A percentile compares a stretch with the other conserved stretches of the same genome.
phyloP scores from a whole-genome alignment of 140 eudicot genomes.

The Stevia rebaudiana region DNA sequence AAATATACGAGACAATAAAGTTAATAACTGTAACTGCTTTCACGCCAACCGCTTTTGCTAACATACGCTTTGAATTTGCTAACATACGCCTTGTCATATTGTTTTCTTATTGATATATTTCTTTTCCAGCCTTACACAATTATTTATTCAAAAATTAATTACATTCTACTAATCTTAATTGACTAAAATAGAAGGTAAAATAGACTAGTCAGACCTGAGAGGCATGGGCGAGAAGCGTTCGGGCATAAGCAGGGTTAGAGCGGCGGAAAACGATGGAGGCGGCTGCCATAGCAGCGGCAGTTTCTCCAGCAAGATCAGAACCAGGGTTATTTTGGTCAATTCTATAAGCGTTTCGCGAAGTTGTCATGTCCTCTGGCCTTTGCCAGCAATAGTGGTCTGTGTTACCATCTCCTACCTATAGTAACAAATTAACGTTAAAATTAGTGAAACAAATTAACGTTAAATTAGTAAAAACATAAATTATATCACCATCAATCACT shows the following conservation, averaged over 20 bases:
- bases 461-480: not conserved
- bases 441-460: no score
- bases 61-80: constrained; percentile 35
- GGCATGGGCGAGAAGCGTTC: constrained; percentile 74
- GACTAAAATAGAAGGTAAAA: not conserved
- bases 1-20: constrained; percentile 51
- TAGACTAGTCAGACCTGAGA: constrained; percentile 43
- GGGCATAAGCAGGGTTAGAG: constrained; percentile 58
- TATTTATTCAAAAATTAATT: not conserved
- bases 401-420: constrained; percentile 91
- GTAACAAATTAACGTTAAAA: not conserved
- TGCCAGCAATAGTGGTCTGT: constrained; percentile 99
- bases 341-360: constrained; percentile 71
- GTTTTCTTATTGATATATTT: not conserved
- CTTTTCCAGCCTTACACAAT: not conserved
- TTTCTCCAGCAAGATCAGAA: constrained; percentile 97
- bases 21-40: constrained; percentile 37
- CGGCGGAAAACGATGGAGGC: constrained; percentile 85
- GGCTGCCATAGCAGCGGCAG: constrained; percentile 99
- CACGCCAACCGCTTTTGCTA: constrained; percentile 42
- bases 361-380: constrained; percentile 97
- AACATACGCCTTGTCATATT: not conserved
- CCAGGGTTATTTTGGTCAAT: constrained; percentile 84
- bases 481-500: not conserved
- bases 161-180: not conserved